Evolutionary conservation across 208 protist species (phyloP).

Genomic region (Giardia muris): DNA sequence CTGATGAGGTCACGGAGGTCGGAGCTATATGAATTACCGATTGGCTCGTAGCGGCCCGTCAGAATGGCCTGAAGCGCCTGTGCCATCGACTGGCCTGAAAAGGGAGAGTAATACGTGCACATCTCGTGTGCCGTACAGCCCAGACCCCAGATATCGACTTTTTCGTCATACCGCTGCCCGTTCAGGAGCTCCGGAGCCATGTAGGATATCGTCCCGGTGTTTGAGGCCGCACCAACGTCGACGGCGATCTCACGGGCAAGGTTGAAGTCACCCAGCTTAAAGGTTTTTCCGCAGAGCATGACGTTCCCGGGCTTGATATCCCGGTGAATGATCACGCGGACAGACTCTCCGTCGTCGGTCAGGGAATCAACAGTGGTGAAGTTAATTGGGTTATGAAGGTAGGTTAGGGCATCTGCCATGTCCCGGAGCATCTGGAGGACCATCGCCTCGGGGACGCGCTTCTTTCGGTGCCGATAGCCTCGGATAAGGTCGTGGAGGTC

Average conservation of each 20-base stretch:
- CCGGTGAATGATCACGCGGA: not conserved
- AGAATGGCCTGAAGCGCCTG: not conserved
- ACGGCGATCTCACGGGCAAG: not conserved
- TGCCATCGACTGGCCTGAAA: not conserved
- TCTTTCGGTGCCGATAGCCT: not conserved
- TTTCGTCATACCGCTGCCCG: slow-evolving; percentile 65
- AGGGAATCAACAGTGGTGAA: not conserved
- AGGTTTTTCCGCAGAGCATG: not conserved
- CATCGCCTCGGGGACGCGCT: not conserved
- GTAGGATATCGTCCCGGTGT: slow-evolving; percentile 46
- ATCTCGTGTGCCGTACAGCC: slow-evolving; percentile 47
- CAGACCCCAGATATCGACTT: slow-evolving; percentile 70
- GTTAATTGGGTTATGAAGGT: not conserved
- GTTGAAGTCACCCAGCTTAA: not conserved
- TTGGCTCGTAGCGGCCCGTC: not conserved
- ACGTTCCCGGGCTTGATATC: not conserved
- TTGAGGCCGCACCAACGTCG: not conserved
- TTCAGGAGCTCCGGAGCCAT: slow-evolving; percentile 72
- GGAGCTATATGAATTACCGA: not conserved
- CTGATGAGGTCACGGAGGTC: not conserved
- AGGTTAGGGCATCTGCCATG: not conserved
- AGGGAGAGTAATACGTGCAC: not conserved
- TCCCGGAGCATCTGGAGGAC: not conserved
- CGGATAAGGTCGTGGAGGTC: not conserved
- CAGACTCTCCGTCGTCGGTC: not conserved